Evolutionary conservation across 208 protist species (phyloP), one percentile per base, ranked within the genome.

Genomic region (Wallacemonas sp.): DNA sequence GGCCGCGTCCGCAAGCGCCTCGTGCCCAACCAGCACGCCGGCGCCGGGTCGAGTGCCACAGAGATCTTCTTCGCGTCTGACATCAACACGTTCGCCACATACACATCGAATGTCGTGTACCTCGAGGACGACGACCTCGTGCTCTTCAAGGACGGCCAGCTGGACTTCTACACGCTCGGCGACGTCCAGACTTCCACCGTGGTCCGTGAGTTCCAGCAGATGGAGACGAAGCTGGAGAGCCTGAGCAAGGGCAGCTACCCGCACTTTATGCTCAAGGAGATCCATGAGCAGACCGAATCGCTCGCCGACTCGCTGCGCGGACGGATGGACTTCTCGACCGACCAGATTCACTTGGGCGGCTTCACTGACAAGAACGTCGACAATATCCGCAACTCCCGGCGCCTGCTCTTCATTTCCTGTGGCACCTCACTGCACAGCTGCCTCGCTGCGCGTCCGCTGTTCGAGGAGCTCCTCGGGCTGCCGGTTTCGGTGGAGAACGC

Each of bases 241-340:
- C 79, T 98, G 41, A 86, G 82, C 57, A 98, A 98, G 73, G 95
- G 96, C 12, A 74, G 68, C 38, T 99, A 97, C 76, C 67, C 77
- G 10, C 91, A 98, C 78, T 99, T 98, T 73, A 99, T 99, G 98
- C 81, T 97, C 23, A 99, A 99, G 81, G 97, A 99, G 80, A 99
- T 99, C 55, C 86, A 92, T 72, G 97, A 99, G 77, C 98, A 99
- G 84, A 70, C 91, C 1, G 91, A 98, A 45, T 91, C 90, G 31
- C 71, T 98, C 14, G 57, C 90, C 18, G 94, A 94, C 79, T 89
- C 88, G 7, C 98, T 99, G 92, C 83, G 82, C 8, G 94, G 91
- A n/a, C 90, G 97, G 41, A 70, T 99, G 38, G 72, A 97, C 76
- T 91, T 95, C 55, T 38, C 72, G 18, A 78, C 62, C 31, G 46